A percentile compares a stretch with the other conserved stretches of the same genome.
phyloP scores from a whole-genome alignment of 108 stramenopile genomes.

The Nitzschia palea region DNA sequence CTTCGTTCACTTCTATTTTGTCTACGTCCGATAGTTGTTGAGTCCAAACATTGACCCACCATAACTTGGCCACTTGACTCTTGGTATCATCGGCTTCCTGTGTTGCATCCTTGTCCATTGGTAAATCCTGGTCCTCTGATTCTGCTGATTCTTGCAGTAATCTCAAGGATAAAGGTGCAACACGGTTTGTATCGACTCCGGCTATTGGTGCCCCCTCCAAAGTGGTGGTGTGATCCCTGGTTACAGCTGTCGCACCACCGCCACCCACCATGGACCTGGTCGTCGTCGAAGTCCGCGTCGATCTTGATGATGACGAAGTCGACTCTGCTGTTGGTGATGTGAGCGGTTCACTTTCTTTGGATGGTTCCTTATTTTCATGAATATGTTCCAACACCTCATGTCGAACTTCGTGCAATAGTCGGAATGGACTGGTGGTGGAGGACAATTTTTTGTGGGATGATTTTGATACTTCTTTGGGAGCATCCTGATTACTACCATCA shows the following conservation, averaged over 20 bases:
- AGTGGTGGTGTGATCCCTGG: background rate
- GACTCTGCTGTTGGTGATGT: background rate
- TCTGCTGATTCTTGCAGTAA: background rate
- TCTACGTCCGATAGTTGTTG: constrained; percentile 13
- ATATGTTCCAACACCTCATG: constrained; percentile 1
- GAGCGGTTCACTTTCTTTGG: background rate
- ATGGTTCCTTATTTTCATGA: background rate
- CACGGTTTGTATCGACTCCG: background rate
- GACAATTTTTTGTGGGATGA: too few relatives aligned
- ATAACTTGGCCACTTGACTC: background rate
- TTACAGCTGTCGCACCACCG: background rate
- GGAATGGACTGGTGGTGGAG: background rate
- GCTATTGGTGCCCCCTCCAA: background rate
- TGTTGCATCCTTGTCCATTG: background rate
- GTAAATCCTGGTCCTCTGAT: too few relatives aligned
- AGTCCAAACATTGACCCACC: constrained; percentile 34
- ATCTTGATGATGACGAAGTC: background rate
- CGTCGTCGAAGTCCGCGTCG: background rate
- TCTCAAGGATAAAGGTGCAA: background rate
- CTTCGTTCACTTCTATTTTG: background rate
- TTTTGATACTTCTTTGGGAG: too few relatives aligned
- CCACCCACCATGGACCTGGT: background rate
- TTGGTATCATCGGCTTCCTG: background rate
- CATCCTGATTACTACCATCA: too few relatives aligned
- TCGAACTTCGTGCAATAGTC: background rate